A percentile compares a stretch with the other conserved stretches of the same genome.
Evolutionary conservation across 2,329 filamentous ascomycete genomes (phyloP).

Genomic region (Massarina eburnea): DNA sequence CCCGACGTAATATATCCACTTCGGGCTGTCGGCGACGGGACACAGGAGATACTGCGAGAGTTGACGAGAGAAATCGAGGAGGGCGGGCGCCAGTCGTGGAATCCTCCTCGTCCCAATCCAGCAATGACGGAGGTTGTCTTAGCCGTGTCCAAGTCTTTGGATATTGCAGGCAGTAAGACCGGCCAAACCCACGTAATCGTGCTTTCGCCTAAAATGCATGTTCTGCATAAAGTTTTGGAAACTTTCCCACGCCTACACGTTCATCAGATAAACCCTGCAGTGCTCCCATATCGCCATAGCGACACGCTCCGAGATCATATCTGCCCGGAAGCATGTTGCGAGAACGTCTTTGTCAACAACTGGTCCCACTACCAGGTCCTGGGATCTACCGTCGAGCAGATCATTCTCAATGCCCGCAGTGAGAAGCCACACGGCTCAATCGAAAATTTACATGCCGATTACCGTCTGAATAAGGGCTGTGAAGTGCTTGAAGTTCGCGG

Average conservation of each 20-base stretch:
- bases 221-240: conserved; percentile 25
- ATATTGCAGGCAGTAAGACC: conserved; percentile 12
- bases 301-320: conserved; percentile 13
- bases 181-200: conserved; percentile 30
- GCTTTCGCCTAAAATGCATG: conserved; percentile 24
- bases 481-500: conserved; percentile 23
- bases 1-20: conserved; percentile 30
- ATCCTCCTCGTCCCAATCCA: conserved; percentile 32
- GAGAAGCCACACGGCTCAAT: conserved; percentile 24
- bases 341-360: conserved; percentile 29
- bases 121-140: conserved; percentile 30
- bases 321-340: conserved; percentile 25
- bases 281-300: conserved; percentile 21
- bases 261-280: conserved; percentile 31
- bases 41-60: conserved; percentile 17
- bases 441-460: conserved; percentile 21
- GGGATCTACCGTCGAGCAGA: conserved; percentile 22
- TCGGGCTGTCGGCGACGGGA: conserved; percentile 12
- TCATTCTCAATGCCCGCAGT: conserved; percentile 29
- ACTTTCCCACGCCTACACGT: conserved; percentile 22
- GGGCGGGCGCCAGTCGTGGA: conserved; percentile 25
- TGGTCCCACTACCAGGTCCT: conserved; percentile 26
- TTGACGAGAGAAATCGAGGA: conserved; percentile 20
- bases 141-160: conserved; percentile 24
- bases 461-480: conserved; percentile 27